Evolutionary conservation across 2,329 filamentous ascomycete species (phyloP), one percentile per base, ranked within the genome.

Genomic region (Microdochium nivale): DNA sequence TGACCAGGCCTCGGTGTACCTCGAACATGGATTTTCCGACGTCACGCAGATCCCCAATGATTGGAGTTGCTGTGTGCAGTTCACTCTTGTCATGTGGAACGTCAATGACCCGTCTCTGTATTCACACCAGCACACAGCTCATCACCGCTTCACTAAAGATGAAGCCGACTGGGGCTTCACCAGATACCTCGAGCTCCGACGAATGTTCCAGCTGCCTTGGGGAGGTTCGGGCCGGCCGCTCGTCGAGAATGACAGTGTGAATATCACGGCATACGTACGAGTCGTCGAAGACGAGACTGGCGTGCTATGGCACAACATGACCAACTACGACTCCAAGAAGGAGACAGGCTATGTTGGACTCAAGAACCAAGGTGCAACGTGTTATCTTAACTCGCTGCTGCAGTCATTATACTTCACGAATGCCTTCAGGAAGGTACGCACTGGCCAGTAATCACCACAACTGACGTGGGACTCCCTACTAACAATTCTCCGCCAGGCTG

Each of bases 91-190:
- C 3, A 76, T 99, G 51, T 96, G 89, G 86, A 99, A 97, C 68
- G 86, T 87, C 47, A 89, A 92, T 64, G 90, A 96, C 61, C 92
- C 94, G n/a, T 84, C 83, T 56, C 80, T 96, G 60, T 90, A 87
- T 67, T 78, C 78, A 49, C 40, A 44, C 40, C 87, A 96, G 61
- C 84, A 90, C 73, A 80, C 76, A 44, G 94, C 94, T n/a, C 90
- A 91, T 60, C 94, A 99, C 66, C 87, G 94, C 53, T 99, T 97
- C 69, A 97, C 90, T 3, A 88, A 88, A 56, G 94, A 97, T 44
- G 94, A 99, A 69, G 90, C 90, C 24, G 94, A 99, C 63, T 99
- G 94, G 94, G 94, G 94, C 1, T 99, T 99, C 67, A 99, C 94
- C n/a, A 78, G 92, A 52, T 99, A 97, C 65, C 84, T 90, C 13